Percentiles rank a stretch among this genome's conserved stretches.
These are phyloP conservation scores for Pseudocercospora crystallina DNA, from an alignment of 2,329 filamentous ascomycete genomes.

Conservation along the genomic window DNA sequence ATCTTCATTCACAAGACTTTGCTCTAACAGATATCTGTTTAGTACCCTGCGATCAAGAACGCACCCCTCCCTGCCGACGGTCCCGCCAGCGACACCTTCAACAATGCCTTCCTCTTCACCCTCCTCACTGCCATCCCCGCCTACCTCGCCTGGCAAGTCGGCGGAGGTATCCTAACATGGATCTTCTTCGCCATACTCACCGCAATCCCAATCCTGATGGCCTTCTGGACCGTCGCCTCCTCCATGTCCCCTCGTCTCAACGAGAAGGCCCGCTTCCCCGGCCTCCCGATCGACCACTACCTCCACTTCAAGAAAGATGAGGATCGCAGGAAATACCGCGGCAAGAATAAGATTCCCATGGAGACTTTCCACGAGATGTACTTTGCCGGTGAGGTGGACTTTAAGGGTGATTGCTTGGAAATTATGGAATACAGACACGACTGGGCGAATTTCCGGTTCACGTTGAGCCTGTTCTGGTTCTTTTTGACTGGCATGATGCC, in stretches of 20 bases:
- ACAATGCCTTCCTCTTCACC: constrained; percentile 72
- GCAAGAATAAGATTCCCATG: constrained; percentile 79
- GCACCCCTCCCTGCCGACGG: constrained; percentile 88
- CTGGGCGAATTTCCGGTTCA: constrained; percentile 95
- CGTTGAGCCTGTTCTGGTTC: constrained; percentile 78
- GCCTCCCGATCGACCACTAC: constrained; percentile 87
- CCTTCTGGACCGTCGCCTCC: constrained; percentile 80
- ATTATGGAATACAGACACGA: constrained; percentile 92
- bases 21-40: constrained; percentile 11
- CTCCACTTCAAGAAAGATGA: constrained; percentile 70
- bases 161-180: constrained; percentile 82
- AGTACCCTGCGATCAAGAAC: constrained; percentile 92
- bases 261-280: constrained; percentile 84
- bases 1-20: constrained; percentile 3
- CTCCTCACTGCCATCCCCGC: constrained; percentile 70
- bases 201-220: constrained; percentile 73
- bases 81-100: constrained; percentile 81
- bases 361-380: constrained; percentile 98
- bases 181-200: constrained; percentile 82
- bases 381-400: constrained; percentile 90
- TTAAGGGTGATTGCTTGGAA: constrained; percentile 90
- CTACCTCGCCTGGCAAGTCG: constrained; percentile 79
- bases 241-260: constrained; percentile 83
- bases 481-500: constrained; percentile 85
- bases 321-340: constrained; percentile 67